These are phyloP conservation scores for Chytridium lagenaria DNA, from an alignment of 371 early-diverging fungal genomes.

Conservation along the genomic window DNA sequence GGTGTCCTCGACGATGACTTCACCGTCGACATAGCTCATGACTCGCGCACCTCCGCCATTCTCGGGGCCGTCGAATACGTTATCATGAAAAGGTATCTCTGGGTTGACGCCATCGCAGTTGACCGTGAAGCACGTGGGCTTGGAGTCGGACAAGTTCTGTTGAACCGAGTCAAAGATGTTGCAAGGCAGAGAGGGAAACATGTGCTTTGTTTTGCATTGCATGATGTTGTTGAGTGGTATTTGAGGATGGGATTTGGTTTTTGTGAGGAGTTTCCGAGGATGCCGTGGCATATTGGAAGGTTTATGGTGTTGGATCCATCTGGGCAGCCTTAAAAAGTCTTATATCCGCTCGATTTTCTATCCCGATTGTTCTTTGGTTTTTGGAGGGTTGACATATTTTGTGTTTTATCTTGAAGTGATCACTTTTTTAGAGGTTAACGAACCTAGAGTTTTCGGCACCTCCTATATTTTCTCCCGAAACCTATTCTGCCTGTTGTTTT, in stretches of 20 bases:
- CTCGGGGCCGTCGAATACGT: conserved; percentile 36
- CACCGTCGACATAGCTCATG: conserved; percentile 25
- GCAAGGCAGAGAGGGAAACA: conserved; percentile 19
- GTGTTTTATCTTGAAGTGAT: background rate
- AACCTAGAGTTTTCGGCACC: background rate
- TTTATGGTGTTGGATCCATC: conserved; percentile 12
- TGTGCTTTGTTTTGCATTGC: conserved; percentile 28
- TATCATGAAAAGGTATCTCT: conserved; percentile 32
- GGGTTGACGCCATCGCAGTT: conserved; percentile 37
- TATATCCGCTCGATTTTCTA: background rate
- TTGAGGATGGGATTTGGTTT: conserved; percentile 18
- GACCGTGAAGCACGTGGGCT: conserved; percentile 15
- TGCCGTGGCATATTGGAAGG: conserved; percentile 31
- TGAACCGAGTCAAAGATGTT: conserved; percentile 20
- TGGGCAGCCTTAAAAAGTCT: background rate
- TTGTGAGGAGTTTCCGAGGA: conserved; percentile 11
- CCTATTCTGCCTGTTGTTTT: background rate
- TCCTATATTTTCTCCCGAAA: background rate
- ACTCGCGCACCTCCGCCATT: conserved; percentile 17
- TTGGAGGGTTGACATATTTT: background rate
- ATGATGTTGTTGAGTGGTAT: conserved; percentile 32
- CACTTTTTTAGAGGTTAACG: background rate
- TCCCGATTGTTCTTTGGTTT: background rate
- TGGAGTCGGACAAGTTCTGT: conserved; percentile 25
- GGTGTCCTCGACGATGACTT: conserved; percentile 34